Evolutionary conservation across 192 early-diverging fungal genomes (phyloP), one percentile per base, ranked within the genome.

Genomic region (Radiomyces spectabilis): DNA sequence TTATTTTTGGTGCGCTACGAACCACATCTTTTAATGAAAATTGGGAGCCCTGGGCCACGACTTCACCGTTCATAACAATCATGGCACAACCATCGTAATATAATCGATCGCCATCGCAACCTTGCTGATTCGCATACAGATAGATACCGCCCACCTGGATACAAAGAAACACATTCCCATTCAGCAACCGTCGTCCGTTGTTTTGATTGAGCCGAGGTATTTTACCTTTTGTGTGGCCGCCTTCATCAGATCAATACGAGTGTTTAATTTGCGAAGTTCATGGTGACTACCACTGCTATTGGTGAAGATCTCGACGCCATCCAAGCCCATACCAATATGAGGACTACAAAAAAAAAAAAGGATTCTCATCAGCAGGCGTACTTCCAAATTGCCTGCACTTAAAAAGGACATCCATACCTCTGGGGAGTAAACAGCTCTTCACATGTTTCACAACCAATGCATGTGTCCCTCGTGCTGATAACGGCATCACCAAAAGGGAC

Each of bases 211-310:
- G n/a, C n/a, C n/a, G n/a, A 26, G 30, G 10, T 4, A 29, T 27
- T 35, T 48, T 61, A 87, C 86, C 68, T 95, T 97, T 9, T 76
- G 68, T 30, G 94, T 99, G 3, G 97, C 97, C 32, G 85, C 86
- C 1, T 78, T 69, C 26, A 99, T 92, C 50, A 99, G 73, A 22
- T 95, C 88, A 10, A 99, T 67, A 29, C 97, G 85, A 0, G 77
- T 78, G 22, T 84, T 68, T 4, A 99, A 79, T 66, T 99, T 99
- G 47, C 88, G 80, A 43, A 99, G 78, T 68, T 99, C 95, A 63
- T 97, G 95, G 76, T 99, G 97, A 61, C 85, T 89, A 53, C 91
- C 93, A 66, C 90, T 93, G 62, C 91, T 91, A 61, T 99, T 99
- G 35, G 85, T 81, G 42, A 99, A 89, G 34, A 99, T 91, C 61